These are phyloP conservation scores for Lolium multiflorum DNA, from an alignment of 176 grass and related monocot species.

Conservation along the genomic window DNA sequence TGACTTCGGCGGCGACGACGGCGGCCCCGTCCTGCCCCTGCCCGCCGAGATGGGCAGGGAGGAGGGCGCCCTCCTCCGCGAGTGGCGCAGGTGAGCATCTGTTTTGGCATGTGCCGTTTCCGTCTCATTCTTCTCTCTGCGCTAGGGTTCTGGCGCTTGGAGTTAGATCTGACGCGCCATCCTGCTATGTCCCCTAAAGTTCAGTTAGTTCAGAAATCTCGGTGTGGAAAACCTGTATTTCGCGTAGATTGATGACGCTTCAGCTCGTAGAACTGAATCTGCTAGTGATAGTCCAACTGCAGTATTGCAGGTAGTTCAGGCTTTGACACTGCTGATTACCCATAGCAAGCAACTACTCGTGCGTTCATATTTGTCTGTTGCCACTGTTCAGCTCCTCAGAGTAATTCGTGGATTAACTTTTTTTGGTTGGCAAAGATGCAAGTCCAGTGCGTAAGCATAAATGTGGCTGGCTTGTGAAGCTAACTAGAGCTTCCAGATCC, in stretches of 20 bases:
- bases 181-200: neutral
- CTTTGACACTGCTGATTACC: no score
- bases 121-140: no score
- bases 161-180: slow-evolving; percentile 33
- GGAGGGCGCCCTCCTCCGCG: slow-evolving; percentile 67
- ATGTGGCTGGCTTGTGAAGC: no score
- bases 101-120: accelerated
- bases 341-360: no score
- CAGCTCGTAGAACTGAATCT: neutral
- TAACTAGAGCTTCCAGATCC: no score
- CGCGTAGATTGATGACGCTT: neutral
- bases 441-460: no score
- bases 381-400: no score
- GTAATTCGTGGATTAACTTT: no score
- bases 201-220: neutral
- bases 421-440: no score
- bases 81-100: slow-evolving; percentile 84
- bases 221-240: neutral
- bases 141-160: neutral
- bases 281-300: no score
- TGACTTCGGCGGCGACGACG: slow-evolving; percentile 50
- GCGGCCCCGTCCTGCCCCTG: slow-evolving; percentile 58
- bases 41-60: slow-evolving; percentile 74
- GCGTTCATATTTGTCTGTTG: no score
- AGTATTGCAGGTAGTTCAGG: no score